Conservation (phyloP, 2,329 filamentous ascomycete species). For the Trichoderma breve region DNA sequence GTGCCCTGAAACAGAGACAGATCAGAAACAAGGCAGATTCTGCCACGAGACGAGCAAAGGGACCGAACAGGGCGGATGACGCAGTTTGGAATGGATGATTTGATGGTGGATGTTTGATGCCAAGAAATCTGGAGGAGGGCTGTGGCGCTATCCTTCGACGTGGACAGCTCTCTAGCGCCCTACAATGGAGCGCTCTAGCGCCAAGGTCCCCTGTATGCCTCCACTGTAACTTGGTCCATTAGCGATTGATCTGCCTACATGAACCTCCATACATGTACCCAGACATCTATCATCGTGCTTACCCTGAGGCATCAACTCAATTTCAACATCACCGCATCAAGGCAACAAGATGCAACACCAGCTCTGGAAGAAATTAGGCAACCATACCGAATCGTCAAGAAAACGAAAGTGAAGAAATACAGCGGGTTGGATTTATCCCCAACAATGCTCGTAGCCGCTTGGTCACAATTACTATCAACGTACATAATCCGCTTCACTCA, state of each 20-base stretch:
- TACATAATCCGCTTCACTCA: not conserved
- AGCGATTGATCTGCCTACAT: not conserved
- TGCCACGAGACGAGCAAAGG: not conserved
- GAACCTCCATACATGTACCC: not conserved
- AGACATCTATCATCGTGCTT: not conserved
- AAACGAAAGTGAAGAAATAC: not conserved
- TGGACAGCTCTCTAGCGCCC: not conserved
- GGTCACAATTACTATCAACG: not conserved
- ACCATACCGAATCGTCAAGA: not conserved
- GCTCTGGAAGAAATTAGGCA: not conserved
- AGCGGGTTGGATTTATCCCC: not conserved
- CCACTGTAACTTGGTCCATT: not conserved
- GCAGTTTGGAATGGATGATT: not conserved
- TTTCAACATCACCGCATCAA: not conserved
- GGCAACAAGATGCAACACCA: not conserved
- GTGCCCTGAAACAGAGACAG: not conserved
- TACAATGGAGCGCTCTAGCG: not conserved
- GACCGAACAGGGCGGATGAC: not conserved
- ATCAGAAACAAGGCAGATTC: not conserved
- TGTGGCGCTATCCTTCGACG: not conserved
- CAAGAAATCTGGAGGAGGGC: not conserved
- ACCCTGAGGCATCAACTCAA: not conserved
- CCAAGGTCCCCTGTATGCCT: not conserved
- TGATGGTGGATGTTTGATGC: not conserved
- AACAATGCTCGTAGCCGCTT: not conserved